A percentile compares a stretch with the other conserved stretches of the same genome.
Conservation (phyloP, 225 moss, liverwort and hornwort genomes). For the Anthoceros angustus region DNA sequence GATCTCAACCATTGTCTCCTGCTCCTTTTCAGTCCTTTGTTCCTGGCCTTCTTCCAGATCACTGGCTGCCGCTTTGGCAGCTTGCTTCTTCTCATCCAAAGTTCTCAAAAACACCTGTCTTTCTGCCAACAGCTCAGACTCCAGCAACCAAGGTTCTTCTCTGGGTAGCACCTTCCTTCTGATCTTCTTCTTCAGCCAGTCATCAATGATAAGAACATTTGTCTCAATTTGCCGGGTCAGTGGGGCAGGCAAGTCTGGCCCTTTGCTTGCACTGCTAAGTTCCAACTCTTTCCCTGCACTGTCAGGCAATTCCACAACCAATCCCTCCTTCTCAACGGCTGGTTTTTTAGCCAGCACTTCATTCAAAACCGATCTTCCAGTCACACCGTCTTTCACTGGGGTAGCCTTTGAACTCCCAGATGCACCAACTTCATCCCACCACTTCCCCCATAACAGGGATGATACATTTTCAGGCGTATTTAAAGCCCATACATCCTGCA, state of each 20-base stretch:
- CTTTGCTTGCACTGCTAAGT: too few species aligned
- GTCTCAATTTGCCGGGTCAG: neutral
- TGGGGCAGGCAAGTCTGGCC: too few species aligned
- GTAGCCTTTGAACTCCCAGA: neutral
- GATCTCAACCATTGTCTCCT: constrained; percentile 67
- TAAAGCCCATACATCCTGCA: constrained; percentile 1
- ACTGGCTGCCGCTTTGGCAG: constrained; percentile 13
- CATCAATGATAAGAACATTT: constrained; percentile 11
- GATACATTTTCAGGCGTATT: neutral
- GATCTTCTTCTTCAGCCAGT: constrained; percentile 54
- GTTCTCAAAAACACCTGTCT: constrained; percentile 20
- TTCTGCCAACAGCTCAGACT: constrained; percentile 57
- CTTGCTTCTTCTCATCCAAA: constrained; percentile 20
- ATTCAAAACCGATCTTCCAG: neutral
- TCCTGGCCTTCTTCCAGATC: constrained; percentile 14
- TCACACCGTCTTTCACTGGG: neutral
- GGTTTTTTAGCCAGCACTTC: neutral
- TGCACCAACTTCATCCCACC: constrained; percentile 5
- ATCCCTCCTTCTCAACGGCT: neutral
- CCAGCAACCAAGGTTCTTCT: constrained; percentile 88
- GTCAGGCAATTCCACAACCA: too few species aligned
- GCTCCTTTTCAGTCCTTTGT: constrained; percentile 28
- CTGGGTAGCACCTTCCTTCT: constrained; percentile 43
- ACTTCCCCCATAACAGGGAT: constrained; percentile 1
- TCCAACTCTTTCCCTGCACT: too few species aligned